These are phyloP conservation scores for Rhodotorula sp. DNA, from an alignment of 1,284 basidiomycete species.

Conservation along the genomic window DNA sequence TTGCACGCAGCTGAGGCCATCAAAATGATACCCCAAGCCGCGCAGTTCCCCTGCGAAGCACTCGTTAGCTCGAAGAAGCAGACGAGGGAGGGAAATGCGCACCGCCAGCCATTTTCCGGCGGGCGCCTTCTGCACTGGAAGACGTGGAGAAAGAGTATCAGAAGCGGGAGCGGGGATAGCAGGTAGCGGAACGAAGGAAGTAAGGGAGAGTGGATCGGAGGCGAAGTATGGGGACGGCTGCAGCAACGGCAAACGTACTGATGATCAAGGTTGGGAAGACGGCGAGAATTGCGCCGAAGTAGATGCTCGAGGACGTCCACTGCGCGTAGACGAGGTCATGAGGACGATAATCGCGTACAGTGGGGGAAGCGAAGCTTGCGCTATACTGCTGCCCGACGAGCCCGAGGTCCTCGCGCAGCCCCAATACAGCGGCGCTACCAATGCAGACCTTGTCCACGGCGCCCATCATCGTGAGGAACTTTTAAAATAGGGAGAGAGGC, in stretches of 20 bases:
- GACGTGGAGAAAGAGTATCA: too few species aligned
- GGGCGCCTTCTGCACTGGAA: not conserved
- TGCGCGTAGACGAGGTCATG: not conserved
- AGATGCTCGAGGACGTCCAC: conserved; percentile 26
- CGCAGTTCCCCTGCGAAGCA: conserved; percentile 32
- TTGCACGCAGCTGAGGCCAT: conserved; percentile 13
- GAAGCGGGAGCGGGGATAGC: not conserved
- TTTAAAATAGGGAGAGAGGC: not conserved
- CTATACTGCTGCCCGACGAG: conserved; percentile 24
- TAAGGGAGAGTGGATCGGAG: too few species aligned
- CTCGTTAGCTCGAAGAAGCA: too few species aligned
- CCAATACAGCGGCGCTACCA: conserved; percentile 22
- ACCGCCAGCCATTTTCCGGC: conserved; percentile 25
- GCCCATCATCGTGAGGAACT: conserved; percentile 4
- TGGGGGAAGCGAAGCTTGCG: not conserved
- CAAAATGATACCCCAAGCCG: conserved; percentile 43
- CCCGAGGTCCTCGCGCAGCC: conserved; percentile 14
- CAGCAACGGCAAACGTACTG: not conserved
- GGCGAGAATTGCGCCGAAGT: conserved; percentile 24
- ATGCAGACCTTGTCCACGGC: conserved; percentile 31
- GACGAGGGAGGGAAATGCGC: too few species aligned
- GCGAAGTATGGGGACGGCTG: too few species aligned
- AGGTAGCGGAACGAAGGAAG: too few species aligned
- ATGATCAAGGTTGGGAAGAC: conserved; percentile 40
- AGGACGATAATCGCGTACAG: not conserved